phyloP scores from a whole-genome alignment of 768 basidiomycete species.

The Agrocybe pediades region DNA sequence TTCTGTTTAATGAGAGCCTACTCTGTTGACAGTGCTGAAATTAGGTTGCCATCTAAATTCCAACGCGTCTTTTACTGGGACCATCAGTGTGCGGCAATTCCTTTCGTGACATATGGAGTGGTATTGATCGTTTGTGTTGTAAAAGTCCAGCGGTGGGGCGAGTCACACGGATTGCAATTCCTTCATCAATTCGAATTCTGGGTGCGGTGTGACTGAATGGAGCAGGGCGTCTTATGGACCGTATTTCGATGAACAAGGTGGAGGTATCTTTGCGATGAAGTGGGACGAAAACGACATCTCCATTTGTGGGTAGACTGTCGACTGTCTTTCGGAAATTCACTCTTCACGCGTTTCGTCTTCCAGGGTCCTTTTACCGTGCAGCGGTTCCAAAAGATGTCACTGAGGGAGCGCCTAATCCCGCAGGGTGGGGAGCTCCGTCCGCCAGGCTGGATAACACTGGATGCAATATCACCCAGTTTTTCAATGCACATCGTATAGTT shows the following conservation, averaged over 20 bases:
- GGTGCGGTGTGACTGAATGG: conserved; percentile 80
- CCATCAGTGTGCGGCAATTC: conserved; percentile 52
- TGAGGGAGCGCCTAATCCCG: conserved; percentile 62
- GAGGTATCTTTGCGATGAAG: conserved; percentile 88
- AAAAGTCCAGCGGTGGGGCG: conserved; percentile 35
- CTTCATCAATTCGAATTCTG: conserved; percentile 56
- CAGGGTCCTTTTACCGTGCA: conserved; percentile 84
- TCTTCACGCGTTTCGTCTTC: not conserved
- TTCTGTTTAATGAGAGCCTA: not conserved
- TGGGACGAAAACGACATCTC: conserved; percentile 82
- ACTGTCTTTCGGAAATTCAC: conserved; percentile 5
- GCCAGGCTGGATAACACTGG: conserved; percentile 54
- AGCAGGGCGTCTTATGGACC: conserved; percentile 84
- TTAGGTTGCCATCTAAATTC: conserved; percentile 59
- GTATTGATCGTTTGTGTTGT: not conserved
- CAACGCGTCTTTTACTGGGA: conserved; percentile 61
- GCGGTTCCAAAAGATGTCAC: conserved; percentile 71
- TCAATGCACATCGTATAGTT: conserved; percentile 71
- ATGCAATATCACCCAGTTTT: conserved; percentile 62
- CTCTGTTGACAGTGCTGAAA: conserved; percentile 19
- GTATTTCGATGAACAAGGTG: conserved; percentile 75
- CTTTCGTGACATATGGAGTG: not conserved
- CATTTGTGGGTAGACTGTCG: conserved; percentile 58
- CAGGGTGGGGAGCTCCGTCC: conserved; percentile 68
- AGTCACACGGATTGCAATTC: conserved; percentile 60